Percentiles rank a stretch among this genome's conserved stretches.
These are phyloP conservation scores for Apocynum venetum DNA, from an alignment of 257 asterid genomes.

Conservation along the genomic window DNA sequence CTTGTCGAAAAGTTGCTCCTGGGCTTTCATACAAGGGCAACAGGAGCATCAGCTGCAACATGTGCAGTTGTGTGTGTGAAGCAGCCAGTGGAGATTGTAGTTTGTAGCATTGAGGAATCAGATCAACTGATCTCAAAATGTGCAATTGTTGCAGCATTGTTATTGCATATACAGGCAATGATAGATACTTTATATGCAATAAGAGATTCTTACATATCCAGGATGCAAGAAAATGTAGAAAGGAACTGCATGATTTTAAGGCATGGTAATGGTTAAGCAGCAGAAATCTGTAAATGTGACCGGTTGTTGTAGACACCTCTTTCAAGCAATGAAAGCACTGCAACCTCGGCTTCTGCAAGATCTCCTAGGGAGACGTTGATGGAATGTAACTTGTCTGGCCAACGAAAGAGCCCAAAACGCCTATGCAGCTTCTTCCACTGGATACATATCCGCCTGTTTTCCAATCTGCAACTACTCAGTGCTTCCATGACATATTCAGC, in stretches of 20 bases:
- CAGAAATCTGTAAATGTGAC: conserved; percentile 64
- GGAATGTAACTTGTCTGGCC: conserved; percentile 49
- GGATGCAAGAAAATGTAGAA: no score
- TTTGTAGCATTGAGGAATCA: no score
- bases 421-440: conserved; percentile 86
- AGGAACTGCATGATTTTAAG: conserved; percentile 4
- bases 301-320: conserved; percentile 75
- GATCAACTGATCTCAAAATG: no score
- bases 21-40: no score
- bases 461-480: conserved; percentile 31
- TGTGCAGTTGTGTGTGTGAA: no score
- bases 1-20: no score
- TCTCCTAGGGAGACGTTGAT: conserved; percentile 43
- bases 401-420: conserved; percentile 62
- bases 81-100: no score
- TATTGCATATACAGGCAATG: no score
- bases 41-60: no score
- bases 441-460: conserved; percentile 59
- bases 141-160: no score
- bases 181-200: no score
- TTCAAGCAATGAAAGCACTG: conserved; percentile 62
- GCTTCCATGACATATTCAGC: conserved; percentile 44
- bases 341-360: conserved; percentile 34
- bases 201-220: no score
- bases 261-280: conserved; percentile 33